Conservation (phyloP, 176 grass and related monocot genomes). For the Thalia dealbata region DNA sequence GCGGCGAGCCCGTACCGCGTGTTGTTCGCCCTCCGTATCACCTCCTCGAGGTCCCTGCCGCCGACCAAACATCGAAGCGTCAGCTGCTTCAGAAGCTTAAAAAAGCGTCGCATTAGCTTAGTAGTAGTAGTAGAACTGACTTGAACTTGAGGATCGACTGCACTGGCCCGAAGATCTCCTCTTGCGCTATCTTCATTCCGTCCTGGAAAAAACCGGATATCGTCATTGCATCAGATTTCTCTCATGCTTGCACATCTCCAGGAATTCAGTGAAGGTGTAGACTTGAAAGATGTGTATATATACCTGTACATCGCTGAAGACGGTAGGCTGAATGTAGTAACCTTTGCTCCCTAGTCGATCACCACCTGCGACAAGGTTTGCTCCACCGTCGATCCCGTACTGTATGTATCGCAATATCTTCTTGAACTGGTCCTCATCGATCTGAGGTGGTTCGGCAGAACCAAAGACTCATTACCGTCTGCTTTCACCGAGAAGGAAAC, state of each 20-base stretch:
- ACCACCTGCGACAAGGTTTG: constrained; percentile 63
- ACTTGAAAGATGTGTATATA: constrained; percentile 5
- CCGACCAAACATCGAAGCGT: no score
- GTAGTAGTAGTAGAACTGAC: constrained; percentile 16
- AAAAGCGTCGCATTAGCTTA: no score
- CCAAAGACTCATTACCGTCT: background rate
- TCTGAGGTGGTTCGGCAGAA: constrained; percentile 29
- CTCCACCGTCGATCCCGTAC: constrained; percentile 51
- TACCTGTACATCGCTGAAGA: constrained; percentile 73
- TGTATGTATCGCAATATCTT: constrained; percentile 69
- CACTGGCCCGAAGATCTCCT: constrained; percentile 92
- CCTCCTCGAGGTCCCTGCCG: constrained; percentile 54
- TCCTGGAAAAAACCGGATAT: constrained; percentile 34
- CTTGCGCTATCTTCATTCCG: constrained; percentile 65
- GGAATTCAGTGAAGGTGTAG: background rate
- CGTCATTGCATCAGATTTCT: background rate
- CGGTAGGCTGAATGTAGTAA: constrained; percentile 79
- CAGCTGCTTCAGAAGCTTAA: no score
- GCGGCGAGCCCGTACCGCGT: constrained; percentile 54
- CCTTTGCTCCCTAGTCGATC: constrained; percentile 46
- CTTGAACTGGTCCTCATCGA: constrained; percentile 69
- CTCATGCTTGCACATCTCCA: background rate
- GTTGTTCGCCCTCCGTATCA: constrained; percentile 54
- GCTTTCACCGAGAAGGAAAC: background rate
- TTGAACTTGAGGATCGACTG: constrained; percentile 96